phyloP scores from a whole-genome alignment of 2,329 filamentous ascomycete species.

The Fusarium bulbicola region DNA sequence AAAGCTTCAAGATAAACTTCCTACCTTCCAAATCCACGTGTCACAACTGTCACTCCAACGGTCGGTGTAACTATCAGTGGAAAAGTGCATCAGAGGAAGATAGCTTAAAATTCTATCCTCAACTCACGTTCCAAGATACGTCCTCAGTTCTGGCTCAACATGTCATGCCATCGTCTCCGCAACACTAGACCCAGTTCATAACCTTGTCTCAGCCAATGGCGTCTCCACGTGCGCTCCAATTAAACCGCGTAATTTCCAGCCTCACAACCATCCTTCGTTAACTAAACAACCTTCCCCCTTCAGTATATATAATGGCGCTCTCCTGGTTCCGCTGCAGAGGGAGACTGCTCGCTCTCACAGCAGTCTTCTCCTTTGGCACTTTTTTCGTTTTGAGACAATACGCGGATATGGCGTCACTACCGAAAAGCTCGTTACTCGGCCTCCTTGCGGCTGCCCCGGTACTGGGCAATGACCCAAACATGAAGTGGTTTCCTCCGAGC shows the following conservation, averaged over 20 bases:
- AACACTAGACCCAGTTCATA: background rate
- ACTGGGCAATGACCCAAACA: slow-evolving; percentile 45
- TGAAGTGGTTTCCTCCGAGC: slow-evolving; percentile 67
- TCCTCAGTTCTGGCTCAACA: background rate
- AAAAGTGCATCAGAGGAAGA: background rate
- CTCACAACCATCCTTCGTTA: background rate
- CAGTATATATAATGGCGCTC: slow-evolving; percentile 18
- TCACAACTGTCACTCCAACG: background rate
- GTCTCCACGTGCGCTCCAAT: slow-evolving; percentile 31
- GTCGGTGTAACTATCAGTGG: background rate
- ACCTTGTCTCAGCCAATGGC: slow-evolving; percentile 20
- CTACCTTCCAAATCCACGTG: rapidly evolving
- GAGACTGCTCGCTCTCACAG: slow-evolving; percentile 4
- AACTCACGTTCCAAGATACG: background rate
- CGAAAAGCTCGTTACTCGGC: slow-evolving; percentile 16
- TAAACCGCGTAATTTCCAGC: slow-evolving; percentile 21
- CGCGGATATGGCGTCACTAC: slow-evolving; percentile 19
- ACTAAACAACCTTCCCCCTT: background rate
- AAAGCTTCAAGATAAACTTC: background rate
- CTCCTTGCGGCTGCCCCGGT: slow-evolving; percentile 23
- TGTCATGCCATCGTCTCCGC: background rate
- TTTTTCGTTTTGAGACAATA: slow-evolving; percentile 19
- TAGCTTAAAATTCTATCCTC: no score
- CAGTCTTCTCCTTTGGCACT: background rate
- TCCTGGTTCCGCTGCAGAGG: slow-evolving; percentile 11